A percentile compares a stretch with the other conserved stretches of the same genome.
These are phyloP conservation scores for Colletotrichum noveboracense DNA, from an alignment of 2,329 filamentous ascomycete species.

Conservation along the genomic window DNA sequence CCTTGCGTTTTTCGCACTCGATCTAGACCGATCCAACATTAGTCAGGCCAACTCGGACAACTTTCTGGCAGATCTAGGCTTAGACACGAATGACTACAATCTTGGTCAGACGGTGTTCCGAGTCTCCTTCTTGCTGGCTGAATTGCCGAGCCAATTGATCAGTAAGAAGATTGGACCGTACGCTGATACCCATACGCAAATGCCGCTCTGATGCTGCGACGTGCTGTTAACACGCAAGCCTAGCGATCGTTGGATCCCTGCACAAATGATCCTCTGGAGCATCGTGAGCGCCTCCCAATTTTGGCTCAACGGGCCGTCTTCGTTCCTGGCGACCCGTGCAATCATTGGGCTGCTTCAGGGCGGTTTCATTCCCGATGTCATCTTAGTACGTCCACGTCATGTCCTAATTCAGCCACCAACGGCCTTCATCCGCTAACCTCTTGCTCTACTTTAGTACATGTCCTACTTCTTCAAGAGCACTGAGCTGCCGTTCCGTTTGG, in stretches of 20 bases:
- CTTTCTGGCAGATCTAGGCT: slow-evolving; percentile 43
- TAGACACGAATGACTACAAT: slow-evolving; percentile 51
- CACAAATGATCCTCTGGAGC: slow-evolving; percentile 24
- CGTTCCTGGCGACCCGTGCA: slow-evolving; percentile 41
- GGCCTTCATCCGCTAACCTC: not conserved
- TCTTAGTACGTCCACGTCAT: slow-evolving; percentile 7
- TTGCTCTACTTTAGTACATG: slow-evolving; percentile 17
- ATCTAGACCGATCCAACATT: not conserved
- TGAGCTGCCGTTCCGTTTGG: slow-evolving; percentile 26
- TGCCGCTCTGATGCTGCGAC: not conserved
- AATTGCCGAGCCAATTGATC: slow-evolving; percentile 65
- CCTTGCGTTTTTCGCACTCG: not conserved
- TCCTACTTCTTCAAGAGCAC: slow-evolving; percentile 29
- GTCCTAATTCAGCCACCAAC: not conserved
- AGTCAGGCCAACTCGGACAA: slow-evolving; percentile 27
- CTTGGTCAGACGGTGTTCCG: slow-evolving; percentile 60
- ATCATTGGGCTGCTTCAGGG: slow-evolving; percentile 48
- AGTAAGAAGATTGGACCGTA: slow-evolving; percentile 50
- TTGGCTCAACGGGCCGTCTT: slow-evolving; percentile 39
- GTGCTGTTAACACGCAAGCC: not conserved
- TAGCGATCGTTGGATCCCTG: slow-evolving; percentile 34
- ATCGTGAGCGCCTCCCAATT: slow-evolving; percentile 13
- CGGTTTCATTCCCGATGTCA: slow-evolving; percentile 43
- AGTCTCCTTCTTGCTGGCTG: slow-evolving; percentile 58
- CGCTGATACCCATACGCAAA: not conserved